A percentile compares a stretch with the other conserved stretches of the same genome.
Evolutionary conservation across 805 yeast genomes (phyloP).

Genomic region (Kodamaea neixiangensis): DNA sequence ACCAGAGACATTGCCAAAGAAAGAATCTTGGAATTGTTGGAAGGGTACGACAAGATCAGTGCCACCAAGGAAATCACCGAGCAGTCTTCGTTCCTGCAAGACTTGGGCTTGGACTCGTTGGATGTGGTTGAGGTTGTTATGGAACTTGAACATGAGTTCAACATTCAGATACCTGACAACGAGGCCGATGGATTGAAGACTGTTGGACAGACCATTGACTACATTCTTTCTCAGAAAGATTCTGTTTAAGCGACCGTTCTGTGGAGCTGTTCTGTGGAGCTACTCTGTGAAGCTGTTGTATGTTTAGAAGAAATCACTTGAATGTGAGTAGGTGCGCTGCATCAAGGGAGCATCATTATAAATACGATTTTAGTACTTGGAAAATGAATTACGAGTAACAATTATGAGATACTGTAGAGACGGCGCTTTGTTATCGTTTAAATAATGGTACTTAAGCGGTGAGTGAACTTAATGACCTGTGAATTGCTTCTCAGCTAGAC

Average conservation of each 20-base stretch:
- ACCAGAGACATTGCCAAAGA: slow-evolving; percentile 63
- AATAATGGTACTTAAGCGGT: no score
- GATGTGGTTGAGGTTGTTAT: slow-evolving; percentile 49
- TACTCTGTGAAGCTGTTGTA: background rate
- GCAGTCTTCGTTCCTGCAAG: slow-evolving; percentile 37
- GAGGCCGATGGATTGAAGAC: slow-evolving; percentile 49
- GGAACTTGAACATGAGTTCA: slow-evolving; percentile 51
- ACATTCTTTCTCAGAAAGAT: slow-evolving; percentile 43
- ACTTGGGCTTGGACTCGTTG: slow-evolving; percentile 49
- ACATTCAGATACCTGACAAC: slow-evolving; percentile 48
- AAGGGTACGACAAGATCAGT: slow-evolving; percentile 61
- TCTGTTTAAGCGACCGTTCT: slow-evolving; percentile 28
- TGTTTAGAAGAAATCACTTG: background rate
- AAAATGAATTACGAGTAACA: background rate
- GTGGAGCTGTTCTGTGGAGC: background rate
- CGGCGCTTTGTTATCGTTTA: no score
- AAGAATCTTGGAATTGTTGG: slow-evolving; percentile 63
- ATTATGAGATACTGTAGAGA: background rate
- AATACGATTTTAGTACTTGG: background rate
- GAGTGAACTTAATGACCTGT: no score
- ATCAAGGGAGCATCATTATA: background rate
- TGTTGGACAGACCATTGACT: slow-evolving; percentile 47
- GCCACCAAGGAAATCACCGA: slow-evolving; percentile 38
- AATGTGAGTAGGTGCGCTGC: background rate
- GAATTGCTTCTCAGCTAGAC: no score